Conservation (phyloP, 2,329 filamentous ascomycete genomes). For the Colletotrichum eremochloae region DNA sequence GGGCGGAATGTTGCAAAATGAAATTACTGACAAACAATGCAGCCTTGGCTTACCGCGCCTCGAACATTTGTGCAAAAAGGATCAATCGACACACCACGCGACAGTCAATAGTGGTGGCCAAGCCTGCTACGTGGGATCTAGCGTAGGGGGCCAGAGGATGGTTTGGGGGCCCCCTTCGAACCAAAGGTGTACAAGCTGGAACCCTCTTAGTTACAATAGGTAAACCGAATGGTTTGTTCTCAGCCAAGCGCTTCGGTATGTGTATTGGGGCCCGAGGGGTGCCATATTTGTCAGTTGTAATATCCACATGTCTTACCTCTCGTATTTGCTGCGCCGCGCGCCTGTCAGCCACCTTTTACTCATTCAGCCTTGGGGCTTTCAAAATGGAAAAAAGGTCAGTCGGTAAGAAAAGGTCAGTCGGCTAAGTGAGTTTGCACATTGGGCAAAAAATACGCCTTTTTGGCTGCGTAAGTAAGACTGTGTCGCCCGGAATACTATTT, state of each 20-base stretch:
- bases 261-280: background rate
- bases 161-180: background rate
- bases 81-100: background rate
- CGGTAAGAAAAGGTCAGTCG: too few relatives aligned
- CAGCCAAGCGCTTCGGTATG: background rate
- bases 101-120: background rate
- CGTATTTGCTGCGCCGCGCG: background rate
- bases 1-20: background rate
- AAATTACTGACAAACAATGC: background rate
- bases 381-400: background rate
- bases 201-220: background rate
- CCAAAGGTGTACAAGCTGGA: background rate
- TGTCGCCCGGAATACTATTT: background rate
- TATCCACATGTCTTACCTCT: background rate
- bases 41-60: background rate
- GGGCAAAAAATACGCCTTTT: background rate
- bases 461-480: background rate
- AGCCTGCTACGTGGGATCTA: background rate
- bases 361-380: background rate
- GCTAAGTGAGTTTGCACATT: background rate
- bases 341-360: background rate
- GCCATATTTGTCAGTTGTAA: background rate
- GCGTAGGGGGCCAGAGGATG: background rate
- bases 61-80: too few relatives aligned
- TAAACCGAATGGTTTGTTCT: background rate